Conservation (phyloP, 495 filamentous ascomycete genomes). For the Xylaria telfairii region DNA sequence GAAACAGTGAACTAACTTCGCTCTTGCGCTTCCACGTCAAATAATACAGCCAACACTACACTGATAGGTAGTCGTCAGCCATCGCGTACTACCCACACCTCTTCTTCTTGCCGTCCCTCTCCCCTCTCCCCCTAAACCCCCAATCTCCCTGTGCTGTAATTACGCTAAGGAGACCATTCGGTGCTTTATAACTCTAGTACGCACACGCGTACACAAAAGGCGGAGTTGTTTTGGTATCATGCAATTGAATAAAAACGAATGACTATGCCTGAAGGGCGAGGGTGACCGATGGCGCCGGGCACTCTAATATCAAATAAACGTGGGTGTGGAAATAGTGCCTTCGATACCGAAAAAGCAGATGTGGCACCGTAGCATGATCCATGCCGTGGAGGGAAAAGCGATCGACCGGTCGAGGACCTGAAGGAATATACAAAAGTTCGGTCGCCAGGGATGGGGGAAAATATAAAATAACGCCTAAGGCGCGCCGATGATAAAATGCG, state of each 20-base stretch:
- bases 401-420: neutral
- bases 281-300: slow-evolving; percentile 19
- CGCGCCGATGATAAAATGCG: slow-evolving; percentile 13
- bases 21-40: neutral
- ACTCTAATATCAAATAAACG: slow-evolving; percentile 8
- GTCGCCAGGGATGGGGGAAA: neutral
- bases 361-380: neutral
- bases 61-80: neutral
- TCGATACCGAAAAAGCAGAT: neutral
- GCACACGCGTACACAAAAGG: neutral
- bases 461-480: neutral
- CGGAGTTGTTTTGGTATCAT: slow-evolving; percentile 18
- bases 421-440: slow-evolving; percentile 16
- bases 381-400: neutral
- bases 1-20: neutral
- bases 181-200: neutral
- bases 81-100: neutral
- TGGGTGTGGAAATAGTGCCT: neutral
- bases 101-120: neutral
- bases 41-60: neutral
- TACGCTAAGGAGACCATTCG: neutral
- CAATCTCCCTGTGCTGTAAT: neutral
- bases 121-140: neutral
- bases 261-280: neutral
- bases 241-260: slow-evolving; percentile 12